Evolutionary conservation across 1,284 basidiomycete species (phyloP).

Genomic region (Phlebopus sp.): DNA sequence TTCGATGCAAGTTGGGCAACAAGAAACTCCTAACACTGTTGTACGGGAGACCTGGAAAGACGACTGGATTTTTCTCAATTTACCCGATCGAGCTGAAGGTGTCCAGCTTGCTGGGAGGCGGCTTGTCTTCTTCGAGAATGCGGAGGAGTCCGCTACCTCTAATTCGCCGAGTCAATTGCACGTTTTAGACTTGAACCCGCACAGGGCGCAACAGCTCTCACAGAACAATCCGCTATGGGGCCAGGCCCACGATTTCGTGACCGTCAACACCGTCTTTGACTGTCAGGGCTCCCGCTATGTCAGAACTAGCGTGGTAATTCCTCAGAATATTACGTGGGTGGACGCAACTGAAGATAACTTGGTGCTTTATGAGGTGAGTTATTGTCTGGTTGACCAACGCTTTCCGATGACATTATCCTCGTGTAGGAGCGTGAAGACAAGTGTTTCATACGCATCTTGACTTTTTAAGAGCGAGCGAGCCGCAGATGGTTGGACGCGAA

Average conservation of each 20-base stretch:
- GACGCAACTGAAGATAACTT: slow-evolving; percentile 33
- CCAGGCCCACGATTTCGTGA: slow-evolving; percentile 26
- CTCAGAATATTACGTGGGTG: slow-evolving; percentile 32
- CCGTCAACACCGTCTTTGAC: slow-evolving; percentile 30
- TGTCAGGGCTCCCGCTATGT: slow-evolving; percentile 26
- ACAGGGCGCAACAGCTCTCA: slow-evolving; percentile 25
- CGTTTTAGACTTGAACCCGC: slow-evolving; percentile 31
- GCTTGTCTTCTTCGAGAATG: slow-evolving; percentile 31
- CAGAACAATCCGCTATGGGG: slow-evolving; percentile 29
- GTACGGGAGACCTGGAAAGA: slow-evolving; percentile 31
- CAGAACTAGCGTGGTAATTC: slow-evolving; percentile 32
- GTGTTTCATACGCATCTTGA: slow-evolving; percentile 32
- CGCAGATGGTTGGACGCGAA: not conserved
- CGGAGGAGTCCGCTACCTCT: slow-evolving; percentile 12
- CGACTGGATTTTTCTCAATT: slow-evolving; percentile 32
- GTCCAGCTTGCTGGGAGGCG: slow-evolving; percentile 32
- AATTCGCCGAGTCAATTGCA: slow-evolving; percentile 28
- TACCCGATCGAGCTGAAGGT: slow-evolving; percentile 31
- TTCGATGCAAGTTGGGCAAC: slow-evolving; percentile 18
- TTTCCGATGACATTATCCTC: slow-evolving; percentile 3
- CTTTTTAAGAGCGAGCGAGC: slow-evolving; percentile 33
- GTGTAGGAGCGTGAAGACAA: slow-evolving; percentile 32
- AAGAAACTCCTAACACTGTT: too few species aligned
- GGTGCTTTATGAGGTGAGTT: slow-evolving; percentile 31
- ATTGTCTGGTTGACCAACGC: not conserved